phyloP scores from a whole-genome alignment of 2,329 filamentous ascomycete species.

The Curvularia spicifera region DNA sequence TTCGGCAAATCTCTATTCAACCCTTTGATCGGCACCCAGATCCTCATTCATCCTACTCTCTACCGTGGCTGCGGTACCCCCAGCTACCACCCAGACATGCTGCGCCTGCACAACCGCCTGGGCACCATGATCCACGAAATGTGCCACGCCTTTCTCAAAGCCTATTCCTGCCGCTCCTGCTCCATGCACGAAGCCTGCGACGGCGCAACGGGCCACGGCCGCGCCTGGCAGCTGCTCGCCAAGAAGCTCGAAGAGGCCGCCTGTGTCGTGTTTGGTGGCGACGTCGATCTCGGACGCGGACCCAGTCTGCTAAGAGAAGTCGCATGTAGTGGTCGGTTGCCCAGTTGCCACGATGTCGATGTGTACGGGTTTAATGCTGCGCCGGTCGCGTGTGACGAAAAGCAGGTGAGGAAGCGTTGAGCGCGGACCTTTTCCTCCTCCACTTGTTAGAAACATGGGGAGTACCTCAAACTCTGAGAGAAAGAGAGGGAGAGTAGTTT shows the following conservation, averaged over 20 bases:
- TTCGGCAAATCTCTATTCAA: slow-evolving; percentile 23
- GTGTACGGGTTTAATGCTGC: slow-evolving; percentile 20
- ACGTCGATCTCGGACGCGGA: slow-evolving; percentile 23
- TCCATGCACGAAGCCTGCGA: slow-evolving; percentile 14
- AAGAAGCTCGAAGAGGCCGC: slow-evolving; percentile 27
- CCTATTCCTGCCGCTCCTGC: slow-evolving; percentile 23
- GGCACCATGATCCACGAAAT: slow-evolving; percentile 28
- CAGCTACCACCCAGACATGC: slow-evolving; percentile 1
- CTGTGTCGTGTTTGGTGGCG: slow-evolving; percentile 18
- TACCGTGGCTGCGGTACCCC: slow-evolving; percentile 15
- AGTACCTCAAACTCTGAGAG: background rate
- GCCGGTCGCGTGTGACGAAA: slow-evolving; percentile 1
- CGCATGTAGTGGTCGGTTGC: slow-evolving; percentile 11
- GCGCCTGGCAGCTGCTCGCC: slow-evolving; percentile 28
- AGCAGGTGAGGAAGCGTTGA: background rate
- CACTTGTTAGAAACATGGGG: background rate
- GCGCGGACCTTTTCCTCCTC: background rate
- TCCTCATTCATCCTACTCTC: slow-evolving; percentile 20
- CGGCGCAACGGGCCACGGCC: slow-evolving; percentile 22
- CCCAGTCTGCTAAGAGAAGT: slow-evolving; percentile 22
- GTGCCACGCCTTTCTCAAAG: slow-evolving; percentile 26
- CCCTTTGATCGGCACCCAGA: slow-evolving; percentile 21
- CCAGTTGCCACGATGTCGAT: slow-evolving; percentile 26
- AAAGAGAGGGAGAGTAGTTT: background rate
- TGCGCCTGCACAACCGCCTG: slow-evolving; percentile 15